Base-by-base conservation (phyloP, 1,284 basidiomycete species). In the Ceratobasidium sp. region DNA sequence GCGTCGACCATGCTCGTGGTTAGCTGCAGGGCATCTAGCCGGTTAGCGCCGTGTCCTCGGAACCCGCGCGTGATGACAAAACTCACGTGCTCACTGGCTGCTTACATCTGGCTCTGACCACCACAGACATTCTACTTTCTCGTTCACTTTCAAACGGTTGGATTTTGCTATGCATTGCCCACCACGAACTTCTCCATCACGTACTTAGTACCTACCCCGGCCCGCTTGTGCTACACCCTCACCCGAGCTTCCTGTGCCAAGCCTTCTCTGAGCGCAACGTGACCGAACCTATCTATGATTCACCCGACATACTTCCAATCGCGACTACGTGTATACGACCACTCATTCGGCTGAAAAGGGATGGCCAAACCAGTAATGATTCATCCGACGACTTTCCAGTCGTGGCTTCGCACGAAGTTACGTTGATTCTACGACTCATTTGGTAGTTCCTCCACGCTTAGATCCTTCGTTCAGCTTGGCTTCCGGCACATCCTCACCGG, bases 1-100 rank as follows among this genome's bases (percentile, higher is more conserved):
- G 71, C 71, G 38, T 75, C 71, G 26, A 75, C 71, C 71, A 75
- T 75, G 59, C 42, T 65, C 59, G 71, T 75, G 42, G 71, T 48
- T 15, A 62, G 59, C 15, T 9, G 38, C 59, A 62, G 59, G 59
- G 59, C 42, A 20, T 62, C 33, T 13, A 20, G 38, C 20, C 33
- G 12, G 38, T 17, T 62, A 62, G 59, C 59, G 59, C 59, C 59
- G 3, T 1, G 15, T 62, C 59, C 59, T 12, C 17, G 59, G 59
- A 42, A 13, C 12, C 4, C 38, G 59, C 59, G 59, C 59, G 38
- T 38, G 46, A 48, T 48, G 12, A 48, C 46, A 1, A 13, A 17
- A 33, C 46, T 48, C 12, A 48, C 17, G 10, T 17, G 10, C 46
- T 2, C 3, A 2, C 46, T 2, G 46, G 46, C 46, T 48, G 46